A percentile compares a stretch with the other conserved stretches of the same genome.
Conservation (phyloP, 78 protist genomes). For the Dictyostelium purpureum region DNA sequence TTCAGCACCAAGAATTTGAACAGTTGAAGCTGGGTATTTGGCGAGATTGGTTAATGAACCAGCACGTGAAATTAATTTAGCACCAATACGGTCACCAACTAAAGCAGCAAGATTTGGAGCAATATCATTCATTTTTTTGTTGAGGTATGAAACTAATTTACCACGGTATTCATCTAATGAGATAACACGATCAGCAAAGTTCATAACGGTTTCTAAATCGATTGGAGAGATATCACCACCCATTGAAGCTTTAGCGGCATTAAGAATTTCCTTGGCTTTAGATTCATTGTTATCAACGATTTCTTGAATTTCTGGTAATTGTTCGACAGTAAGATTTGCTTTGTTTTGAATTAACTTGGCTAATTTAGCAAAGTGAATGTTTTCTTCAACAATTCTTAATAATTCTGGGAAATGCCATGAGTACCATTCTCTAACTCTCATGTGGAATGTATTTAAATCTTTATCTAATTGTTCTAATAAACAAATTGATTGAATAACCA, state of each 20-base stretch:
- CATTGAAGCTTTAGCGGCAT: slow-evolving; percentile 92
- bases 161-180: slow-evolving; percentile 91
- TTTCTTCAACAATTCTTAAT: slow-evolving; percentile 92
- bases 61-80: slow-evolving; percentile 95
- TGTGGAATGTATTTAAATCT: slow-evolving; percentile 97
- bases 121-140: slow-evolving; percentile 92
- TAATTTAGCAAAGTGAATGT: slow-evolving; percentile 86
- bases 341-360: slow-evolving; percentile 79
- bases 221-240: slow-evolving; percentile 73
- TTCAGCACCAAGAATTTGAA: slow-evolving; percentile 99
- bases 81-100: slow-evolving; percentile 97
- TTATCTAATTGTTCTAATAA: slow-evolving; percentile 97
- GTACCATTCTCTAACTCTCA: slow-evolving; percentile 99
- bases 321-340: slow-evolving; percentile 23
- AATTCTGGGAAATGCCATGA: slow-evolving; percentile 99
- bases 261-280: slow-evolving; percentile 82
- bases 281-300: slow-evolving; percentile 80
- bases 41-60: slow-evolving; percentile 97
- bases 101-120: slow-evolving; percentile 98
- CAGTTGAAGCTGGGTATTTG: slow-evolving; percentile 99
- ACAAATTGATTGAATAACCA: slow-evolving; percentile 99
- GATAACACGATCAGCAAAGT: slow-evolving; percentile 93
- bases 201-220: slow-evolving; percentile 90
- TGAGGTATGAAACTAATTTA: slow-evolving; percentile 89
- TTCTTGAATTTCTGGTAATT: slow-evolving; percentile 50